phyloP scores from a whole-genome alignment of 371 early-diverging fungal genomes.

The Fennellomyces sp. region DNA sequence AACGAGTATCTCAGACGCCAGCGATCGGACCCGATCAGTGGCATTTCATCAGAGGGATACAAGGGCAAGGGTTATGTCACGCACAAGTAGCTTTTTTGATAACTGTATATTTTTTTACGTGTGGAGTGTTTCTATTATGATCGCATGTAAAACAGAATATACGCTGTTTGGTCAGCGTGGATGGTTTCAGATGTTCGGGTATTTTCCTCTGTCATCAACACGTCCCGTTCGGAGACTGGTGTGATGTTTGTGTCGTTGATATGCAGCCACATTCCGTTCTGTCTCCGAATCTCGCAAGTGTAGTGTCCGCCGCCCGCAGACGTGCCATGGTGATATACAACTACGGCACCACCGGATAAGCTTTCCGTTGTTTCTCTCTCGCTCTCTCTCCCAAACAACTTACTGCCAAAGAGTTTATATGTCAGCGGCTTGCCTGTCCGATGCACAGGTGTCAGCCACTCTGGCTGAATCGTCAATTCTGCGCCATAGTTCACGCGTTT shows the following conservation, averaged over 20 bases:
- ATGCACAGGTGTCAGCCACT: constrained; percentile 61
- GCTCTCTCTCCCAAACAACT: neutral
- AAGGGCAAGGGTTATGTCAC: constrained; percentile 75
- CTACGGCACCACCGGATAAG: constrained; percentile 29
- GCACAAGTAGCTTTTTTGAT: neutral
- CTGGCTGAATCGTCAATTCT: constrained; percentile 70
- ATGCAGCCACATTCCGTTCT: constrained; percentile 84
- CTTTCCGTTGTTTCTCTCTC: constrained; percentile 23
- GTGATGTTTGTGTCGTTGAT: constrained; percentile 88
- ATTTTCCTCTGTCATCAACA: constrained; percentile 53
- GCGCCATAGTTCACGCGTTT: constrained; percentile 82
- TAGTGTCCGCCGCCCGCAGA: constrained; percentile 95
- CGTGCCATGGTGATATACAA: constrained; percentile 95
- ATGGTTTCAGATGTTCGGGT: constrained; percentile 45
- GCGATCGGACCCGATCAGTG: constrained; percentile 90
- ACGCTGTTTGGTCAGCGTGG: constrained; percentile 48
- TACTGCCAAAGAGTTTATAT: constrained; percentile 64
- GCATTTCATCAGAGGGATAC: constrained; percentile 86
- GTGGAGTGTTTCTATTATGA: constrained; percentile 1
- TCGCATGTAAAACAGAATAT: constrained; percentile 51
- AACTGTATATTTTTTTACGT: neutral
- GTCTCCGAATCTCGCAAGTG: constrained; percentile 87
- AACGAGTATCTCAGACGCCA: constrained; percentile 81
- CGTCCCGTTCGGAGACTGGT: constrained; percentile 67
- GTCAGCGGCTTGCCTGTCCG: constrained; percentile 41